Evolutionary conservation across 2,329 filamentous ascomycete species (phyloP).

Genomic region (Colletotrichum kahawae): DNA sequence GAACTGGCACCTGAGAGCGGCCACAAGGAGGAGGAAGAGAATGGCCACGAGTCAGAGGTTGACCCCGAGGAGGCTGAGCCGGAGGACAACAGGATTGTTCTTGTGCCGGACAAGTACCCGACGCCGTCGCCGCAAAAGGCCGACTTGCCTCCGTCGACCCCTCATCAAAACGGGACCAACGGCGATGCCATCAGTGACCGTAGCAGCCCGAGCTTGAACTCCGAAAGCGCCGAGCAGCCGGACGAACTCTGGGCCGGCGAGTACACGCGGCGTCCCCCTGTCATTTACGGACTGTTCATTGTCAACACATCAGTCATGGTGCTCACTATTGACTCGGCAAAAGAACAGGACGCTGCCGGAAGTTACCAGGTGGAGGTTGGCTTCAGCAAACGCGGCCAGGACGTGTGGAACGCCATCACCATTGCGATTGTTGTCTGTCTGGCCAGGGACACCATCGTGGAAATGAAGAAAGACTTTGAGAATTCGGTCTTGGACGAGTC

Average conservation of each 20-base stretch:
- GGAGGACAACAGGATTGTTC: conserved; percentile 18
- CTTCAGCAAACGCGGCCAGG: conserved; percentile 42
- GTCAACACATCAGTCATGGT: conserved; percentile 43
- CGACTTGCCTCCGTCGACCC: background rate
- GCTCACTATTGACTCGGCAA: conserved; percentile 43
- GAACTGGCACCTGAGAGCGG: conserved; percentile 14
- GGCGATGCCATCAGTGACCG: background rate
- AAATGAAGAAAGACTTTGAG: conserved; percentile 39
- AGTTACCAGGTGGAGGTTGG: conserved; percentile 48
- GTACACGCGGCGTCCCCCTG: conserved; percentile 33
- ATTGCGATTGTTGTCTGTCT: conserved; percentile 43
- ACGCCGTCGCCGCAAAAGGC: background rate
- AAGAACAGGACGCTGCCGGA: conserved; percentile 36
- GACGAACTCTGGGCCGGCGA: background rate
- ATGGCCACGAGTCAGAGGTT: background rate
- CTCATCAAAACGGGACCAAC: background rate
- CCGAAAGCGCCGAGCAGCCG: background rate
- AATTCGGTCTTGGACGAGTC: conserved; percentile 30
- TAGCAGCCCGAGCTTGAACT: background rate
- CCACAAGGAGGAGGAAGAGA: background rate
- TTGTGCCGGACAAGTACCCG: conserved; percentile 17
- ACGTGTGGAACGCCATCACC: conserved; percentile 51
- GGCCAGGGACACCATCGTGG: conserved; percentile 44
- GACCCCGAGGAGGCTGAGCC: conserved; percentile 13
- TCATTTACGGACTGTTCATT: conserved; percentile 49